Evolutionary conservation across 2,329 filamentous ascomycete genomes (phyloP).

Genomic region (Bipolaris victoriae): DNA sequence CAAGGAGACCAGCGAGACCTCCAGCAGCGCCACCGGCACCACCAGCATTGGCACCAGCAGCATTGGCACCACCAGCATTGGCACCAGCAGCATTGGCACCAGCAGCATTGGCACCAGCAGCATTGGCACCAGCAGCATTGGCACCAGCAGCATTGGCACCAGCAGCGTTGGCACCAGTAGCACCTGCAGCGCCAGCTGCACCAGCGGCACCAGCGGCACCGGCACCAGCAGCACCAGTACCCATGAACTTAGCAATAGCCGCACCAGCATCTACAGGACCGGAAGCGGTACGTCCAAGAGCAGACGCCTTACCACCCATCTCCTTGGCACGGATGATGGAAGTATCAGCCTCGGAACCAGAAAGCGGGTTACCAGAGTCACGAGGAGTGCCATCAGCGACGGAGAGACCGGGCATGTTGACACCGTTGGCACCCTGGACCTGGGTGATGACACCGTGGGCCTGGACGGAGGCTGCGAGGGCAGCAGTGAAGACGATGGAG

Average conservation of each 20-base stretch:
- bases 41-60: constrained; percentile 47
- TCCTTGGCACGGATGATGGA: constrained; percentile 70
- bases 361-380: constrained; percentile 66
- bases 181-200: constrained; percentile 7
- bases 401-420: constrained; percentile 67
- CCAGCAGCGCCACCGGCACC: constrained; percentile 7
- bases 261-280: constrained; percentile 52
- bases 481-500: constrained; percentile 55
- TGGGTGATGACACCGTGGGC: constrained; percentile 65
- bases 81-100: constrained; percentile 14
- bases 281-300: constrained; percentile 69
- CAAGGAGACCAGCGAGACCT: neutral
- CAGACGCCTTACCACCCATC: constrained; percentile 61
- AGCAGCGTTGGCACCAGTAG: constrained; percentile 4
- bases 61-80: constrained; percentile 50
- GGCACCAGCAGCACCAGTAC: constrained; percentile 58
- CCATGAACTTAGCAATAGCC: constrained; percentile 16
- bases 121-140: neutral
- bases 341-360: constrained; percentile 73
- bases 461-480: constrained; percentile 56
- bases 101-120: constrained; percentile 3
- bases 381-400: constrained; percentile 70
- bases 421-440: constrained; percentile 65
- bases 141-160: constrained; percentile 10
- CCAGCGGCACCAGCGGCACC: constrained; percentile 50